phyloP scores from a whole-genome alignment of 495 filamentous ascomycete species.

The Lineolata rhizophorae region DNA sequence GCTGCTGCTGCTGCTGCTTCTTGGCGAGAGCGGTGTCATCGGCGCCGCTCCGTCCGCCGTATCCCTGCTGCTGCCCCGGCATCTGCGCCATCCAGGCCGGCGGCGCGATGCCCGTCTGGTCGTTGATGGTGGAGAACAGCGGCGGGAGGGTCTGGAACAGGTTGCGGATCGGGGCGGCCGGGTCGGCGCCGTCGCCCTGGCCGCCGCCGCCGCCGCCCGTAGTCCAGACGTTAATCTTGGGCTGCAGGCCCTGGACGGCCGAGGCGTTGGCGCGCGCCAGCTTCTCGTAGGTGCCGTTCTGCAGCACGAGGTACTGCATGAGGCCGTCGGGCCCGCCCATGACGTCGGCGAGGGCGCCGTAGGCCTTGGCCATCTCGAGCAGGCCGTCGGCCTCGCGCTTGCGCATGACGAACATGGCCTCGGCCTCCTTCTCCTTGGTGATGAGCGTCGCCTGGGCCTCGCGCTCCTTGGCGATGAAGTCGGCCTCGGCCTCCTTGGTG shows the following conservation, averaged over 20 bases:
- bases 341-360: constrained; percentile 40
- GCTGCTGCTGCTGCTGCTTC: no score
- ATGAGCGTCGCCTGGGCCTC: constrained; percentile 41
- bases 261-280: constrained; percentile 46
- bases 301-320: constrained; percentile 58
- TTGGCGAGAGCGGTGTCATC: no score
- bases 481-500: constrained; percentile 11
- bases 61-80: constrained; percentile 11
- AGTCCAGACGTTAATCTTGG: constrained; percentile 80
- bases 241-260: constrained; percentile 54
- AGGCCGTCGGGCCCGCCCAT: constrained; percentile 51
- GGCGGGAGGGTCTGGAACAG: constrained; percentile 62
- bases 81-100: constrained; percentile 44
- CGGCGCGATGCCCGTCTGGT: constrained; percentile 58
- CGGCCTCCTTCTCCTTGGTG: no score
- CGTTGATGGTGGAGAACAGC: constrained; percentile 57
- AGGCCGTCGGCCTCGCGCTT: constrained; percentile 56
- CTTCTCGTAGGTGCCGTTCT: constrained; percentile 40
- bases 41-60: no score
- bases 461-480: constrained; percentile 13
- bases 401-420: no score
- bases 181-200: constrained; percentile 17
- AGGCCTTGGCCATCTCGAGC: constrained; percentile 53
- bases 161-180: constrained; percentile 28
- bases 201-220: constrained; percentile 29